Percentiles rank a stretch among this genome's conserved stretches.
phyloP scores from a whole-genome alignment of 805 yeast species.

The Saccharomycopsis fibuligera region DNA sequence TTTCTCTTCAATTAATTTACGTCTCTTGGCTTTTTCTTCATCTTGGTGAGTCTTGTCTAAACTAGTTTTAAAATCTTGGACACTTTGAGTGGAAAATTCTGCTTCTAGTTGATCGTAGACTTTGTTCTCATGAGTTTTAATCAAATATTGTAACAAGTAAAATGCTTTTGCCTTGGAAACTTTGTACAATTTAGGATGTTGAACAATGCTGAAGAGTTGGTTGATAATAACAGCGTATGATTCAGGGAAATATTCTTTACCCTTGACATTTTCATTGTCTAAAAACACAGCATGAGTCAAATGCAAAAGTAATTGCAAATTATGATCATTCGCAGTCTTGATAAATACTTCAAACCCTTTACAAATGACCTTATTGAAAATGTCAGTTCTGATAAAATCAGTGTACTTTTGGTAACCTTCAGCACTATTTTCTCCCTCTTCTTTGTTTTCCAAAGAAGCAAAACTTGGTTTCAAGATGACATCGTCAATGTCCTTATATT shows the following conservation, averaged over 20 bases:
- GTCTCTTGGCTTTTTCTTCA: conserved; percentile 8
- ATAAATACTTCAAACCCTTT: conserved; percentile 24
- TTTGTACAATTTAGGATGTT: neutral
- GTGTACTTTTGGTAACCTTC: no score
- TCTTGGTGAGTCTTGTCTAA: neutral
- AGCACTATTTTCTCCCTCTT: no score
- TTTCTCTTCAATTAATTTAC: conserved; percentile 12
- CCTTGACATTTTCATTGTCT: conserved; percentile 42
- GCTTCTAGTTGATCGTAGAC: neutral
- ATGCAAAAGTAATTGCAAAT: conserved; percentile 56
- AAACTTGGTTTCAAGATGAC: conserved; percentile 15
- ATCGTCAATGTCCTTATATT: conserved; percentile 10
- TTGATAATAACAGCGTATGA: conserved; percentile 30
- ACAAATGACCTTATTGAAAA: neutral
- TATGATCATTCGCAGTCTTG: conserved; percentile 45
- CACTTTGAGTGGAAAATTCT: neutral
- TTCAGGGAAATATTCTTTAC: conserved; percentile 35
- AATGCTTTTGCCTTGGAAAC: neutral
- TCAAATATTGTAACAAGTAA: neutral
- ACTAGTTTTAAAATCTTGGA: neutral
- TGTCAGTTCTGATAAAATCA: conserved; percentile 22
- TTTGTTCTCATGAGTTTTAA: neutral
- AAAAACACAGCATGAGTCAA: conserved; percentile 57
- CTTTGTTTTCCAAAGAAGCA: conserved; percentile 10
- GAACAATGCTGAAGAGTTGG: neutral